Percentiles rank a stretch among this genome's conserved stretches.
Conservation (phyloP, 1,139 yeast genomes). For the Scheffersomyces stambukii region DNA sequence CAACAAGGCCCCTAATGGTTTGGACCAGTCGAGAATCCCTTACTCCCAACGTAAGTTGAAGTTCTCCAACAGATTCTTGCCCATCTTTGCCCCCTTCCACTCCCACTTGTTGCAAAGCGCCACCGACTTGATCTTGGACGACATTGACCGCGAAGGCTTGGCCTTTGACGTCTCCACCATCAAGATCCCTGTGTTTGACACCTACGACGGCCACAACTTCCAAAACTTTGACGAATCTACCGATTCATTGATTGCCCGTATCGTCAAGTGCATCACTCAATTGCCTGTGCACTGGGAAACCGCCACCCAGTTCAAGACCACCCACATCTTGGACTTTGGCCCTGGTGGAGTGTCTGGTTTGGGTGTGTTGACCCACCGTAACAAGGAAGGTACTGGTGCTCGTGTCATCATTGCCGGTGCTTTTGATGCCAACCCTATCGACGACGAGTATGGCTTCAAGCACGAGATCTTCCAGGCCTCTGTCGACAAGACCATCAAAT, state of each 20-base stretch:
- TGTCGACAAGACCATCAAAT: constrained; percentile 55
- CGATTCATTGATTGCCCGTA: constrained; percentile 51
- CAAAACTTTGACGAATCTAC: constrained; percentile 35
- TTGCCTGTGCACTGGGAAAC: constrained; percentile 93
- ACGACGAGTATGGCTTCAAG: constrained; percentile 89
- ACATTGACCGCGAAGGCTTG: constrained; percentile 53
- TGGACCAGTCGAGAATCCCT: constrained; percentile 94
- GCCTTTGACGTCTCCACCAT: constrained; percentile 54
- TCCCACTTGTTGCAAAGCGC: constrained; percentile 79
- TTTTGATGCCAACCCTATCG: constrained; percentile 57
- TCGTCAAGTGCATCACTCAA: constrained; percentile 79
- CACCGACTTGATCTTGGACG: constrained; percentile 60
- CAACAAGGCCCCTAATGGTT: constrained; percentile 90
- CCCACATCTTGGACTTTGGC: constrained; percentile 94
- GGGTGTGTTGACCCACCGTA: constrained; percentile 93
- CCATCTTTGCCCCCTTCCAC: constrained; percentile 96
- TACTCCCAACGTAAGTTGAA: constrained; percentile 88
- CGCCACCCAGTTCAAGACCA: constrained; percentile 66
- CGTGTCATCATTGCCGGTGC: constrained; percentile 93
- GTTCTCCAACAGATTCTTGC: constrained; percentile 90
- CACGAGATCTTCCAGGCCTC: constrained; percentile 85
- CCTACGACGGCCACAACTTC: constrained; percentile 79
- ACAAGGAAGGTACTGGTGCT: constrained; percentile 98
- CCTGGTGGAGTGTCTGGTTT: constrained; percentile 98
- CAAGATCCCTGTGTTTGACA: constrained; percentile 86